Evolutionary conservation across 148 eudicot genomes (phyloP).

Genomic region (Dysphania ambrosioides): DNA sequence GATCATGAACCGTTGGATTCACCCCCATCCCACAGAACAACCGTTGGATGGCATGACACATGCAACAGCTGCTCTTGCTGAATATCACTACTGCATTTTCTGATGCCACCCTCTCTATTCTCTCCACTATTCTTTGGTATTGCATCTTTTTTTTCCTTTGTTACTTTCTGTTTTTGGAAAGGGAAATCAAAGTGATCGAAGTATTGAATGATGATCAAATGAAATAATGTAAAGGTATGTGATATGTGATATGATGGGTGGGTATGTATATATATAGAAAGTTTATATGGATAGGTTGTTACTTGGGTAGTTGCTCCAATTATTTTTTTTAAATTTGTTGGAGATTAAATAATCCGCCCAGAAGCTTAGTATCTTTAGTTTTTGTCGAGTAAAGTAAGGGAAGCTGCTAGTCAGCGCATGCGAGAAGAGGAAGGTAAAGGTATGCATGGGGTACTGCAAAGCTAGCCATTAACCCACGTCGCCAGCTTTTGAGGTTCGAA

Average conservation of each 20-base stretch:
- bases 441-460: constrained; percentile 4
- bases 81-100: constrained; percentile 65
- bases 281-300: too few species aligned
- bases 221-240: too few species aligned
- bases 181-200: too few species aligned
- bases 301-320: too few species aligned
- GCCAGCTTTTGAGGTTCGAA: constrained; percentile 4
- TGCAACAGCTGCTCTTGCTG: constrained; percentile 64
- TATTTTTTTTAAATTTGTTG: too few species aligned
- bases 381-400: constrained; percentile 22
- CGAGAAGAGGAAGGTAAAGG: not conserved
- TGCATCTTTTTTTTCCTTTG: too few species aligned
- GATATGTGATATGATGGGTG: too few species aligned
- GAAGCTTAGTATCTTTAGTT: too few species aligned
- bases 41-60: constrained; percentile 66
- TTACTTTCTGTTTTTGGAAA: too few species aligned
- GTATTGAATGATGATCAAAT: too few species aligned
- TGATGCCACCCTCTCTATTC: constrained; percentile 50
- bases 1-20: constrained; percentile 60
- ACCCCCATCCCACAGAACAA: constrained; percentile 69
- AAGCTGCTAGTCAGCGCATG: constrained; percentile 28
- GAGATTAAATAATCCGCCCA: too few species aligned
- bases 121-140: constrained; percentile 32
- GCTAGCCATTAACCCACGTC: not conserved
- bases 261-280: too few species aligned